A percentile compares a stretch with the other conserved stretches of the same genome.
These are phyloP conservation scores for Globisporangium perplexum DNA, from an alignment of 352 stramenopile genomes.

Conservation along the genomic window DNA sequence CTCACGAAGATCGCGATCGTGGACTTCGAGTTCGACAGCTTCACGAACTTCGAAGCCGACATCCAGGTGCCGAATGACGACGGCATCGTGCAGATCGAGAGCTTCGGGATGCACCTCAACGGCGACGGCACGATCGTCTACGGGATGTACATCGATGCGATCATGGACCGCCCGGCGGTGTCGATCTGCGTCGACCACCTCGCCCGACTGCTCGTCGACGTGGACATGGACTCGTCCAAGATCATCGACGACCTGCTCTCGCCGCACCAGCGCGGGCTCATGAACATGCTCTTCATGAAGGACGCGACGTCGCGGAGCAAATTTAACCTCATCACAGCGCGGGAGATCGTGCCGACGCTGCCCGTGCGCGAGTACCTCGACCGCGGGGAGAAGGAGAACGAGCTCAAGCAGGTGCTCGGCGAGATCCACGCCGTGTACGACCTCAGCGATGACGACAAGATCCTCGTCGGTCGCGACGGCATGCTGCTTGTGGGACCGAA, in stretches of 20 bases:
- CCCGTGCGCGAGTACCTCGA: constrained; percentile 95
- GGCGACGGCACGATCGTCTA: constrained; percentile 81
- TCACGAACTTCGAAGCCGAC: constrained; percentile 98
- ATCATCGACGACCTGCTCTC: constrained; percentile 96
- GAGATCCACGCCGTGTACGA: constrained; percentile 95
- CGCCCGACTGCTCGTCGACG: constrained; percentile 93
- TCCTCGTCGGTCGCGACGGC: constrained; percentile 93
- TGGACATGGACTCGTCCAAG: constrained; percentile 93
- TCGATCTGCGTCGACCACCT: constrained; percentile 97
- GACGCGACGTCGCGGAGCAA: constrained; percentile 94
- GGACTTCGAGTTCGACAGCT: constrained; percentile 96
- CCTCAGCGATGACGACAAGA: constrained; percentile 93
- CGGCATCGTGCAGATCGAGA: constrained; percentile 96
- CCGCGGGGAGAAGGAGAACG: constrained; percentile 95
- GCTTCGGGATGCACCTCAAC: constrained; percentile 90
- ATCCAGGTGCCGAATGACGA: constrained; percentile 93
- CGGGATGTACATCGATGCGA: constrained; percentile 92
- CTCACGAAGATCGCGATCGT: constrained; percentile 96
- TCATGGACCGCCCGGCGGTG: constrained; percentile 96
- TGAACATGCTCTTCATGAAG: constrained; percentile 95
- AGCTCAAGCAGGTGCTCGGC: constrained; percentile 94
- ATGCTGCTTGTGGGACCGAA: constrained; percentile 92
- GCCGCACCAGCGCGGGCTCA: constrained; percentile 89
- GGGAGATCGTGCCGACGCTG: constrained; percentile 94
- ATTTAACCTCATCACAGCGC: constrained; percentile 96